Percentiles rank a stretch among this genome's conserved stretches.
These are phyloP conservation scores for Cryptococcus sp. DNA, from an alignment of 1,284 basidiomycete species.

Conservation along the genomic window DNA sequence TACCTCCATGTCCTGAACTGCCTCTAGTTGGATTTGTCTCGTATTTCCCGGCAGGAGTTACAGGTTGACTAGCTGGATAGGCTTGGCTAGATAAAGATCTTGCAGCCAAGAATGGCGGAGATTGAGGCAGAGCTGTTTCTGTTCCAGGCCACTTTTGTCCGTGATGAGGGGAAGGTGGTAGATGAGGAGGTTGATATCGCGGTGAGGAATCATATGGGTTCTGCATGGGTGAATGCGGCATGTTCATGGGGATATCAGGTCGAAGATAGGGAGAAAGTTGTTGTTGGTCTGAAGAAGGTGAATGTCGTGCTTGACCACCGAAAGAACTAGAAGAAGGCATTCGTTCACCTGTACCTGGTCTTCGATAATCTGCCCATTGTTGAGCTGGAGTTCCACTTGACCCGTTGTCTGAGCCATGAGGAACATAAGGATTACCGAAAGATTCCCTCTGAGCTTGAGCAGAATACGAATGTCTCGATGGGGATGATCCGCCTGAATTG, in stretches of 20 bases:
- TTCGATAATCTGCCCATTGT: slow-evolving; percentile 28
- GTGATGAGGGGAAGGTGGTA: slow-evolving; percentile 7
- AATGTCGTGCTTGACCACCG: slow-evolving; percentile 10
- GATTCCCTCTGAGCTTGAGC: neutral
- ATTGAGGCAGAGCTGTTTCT: slow-evolving; percentile 5
- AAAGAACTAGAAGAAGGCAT: slow-evolving; percentile 23
- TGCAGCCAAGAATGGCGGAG: slow-evolving; percentile 8
- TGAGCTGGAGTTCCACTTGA: slow-evolving; percentile 8
- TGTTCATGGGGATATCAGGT: slow-evolving; percentile 10
- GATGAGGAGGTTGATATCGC: neutral
- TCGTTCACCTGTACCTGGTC: slow-evolving; percentile 14
- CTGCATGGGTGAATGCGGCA: slow-evolving; percentile 28
- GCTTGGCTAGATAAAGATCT: slow-evolving; percentile 10
- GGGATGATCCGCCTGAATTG: slow-evolving; percentile 11
- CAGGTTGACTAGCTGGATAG: slow-evolving; percentile 35
- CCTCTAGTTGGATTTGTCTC: slow-evolving; percentile 17
- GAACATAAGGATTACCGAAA: slow-evolving; percentile 34
- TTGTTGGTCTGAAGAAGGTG: slow-evolving; percentile 20
- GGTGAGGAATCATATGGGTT: slow-evolving; percentile 29
- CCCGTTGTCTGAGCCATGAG: slow-evolving; percentile 27
- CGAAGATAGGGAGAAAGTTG: slow-evolving; percentile 29
- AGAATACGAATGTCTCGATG: slow-evolving; percentile 4
- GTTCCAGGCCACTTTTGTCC: neutral
- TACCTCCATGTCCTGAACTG: slow-evolving; percentile 1
- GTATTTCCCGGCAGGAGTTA: slow-evolving; percentile 28